These are phyloP conservation scores for Aspergillus mulundensis DNA, from an alignment of 495 filamentous ascomycete species.

Conservation along the genomic window DNA sequence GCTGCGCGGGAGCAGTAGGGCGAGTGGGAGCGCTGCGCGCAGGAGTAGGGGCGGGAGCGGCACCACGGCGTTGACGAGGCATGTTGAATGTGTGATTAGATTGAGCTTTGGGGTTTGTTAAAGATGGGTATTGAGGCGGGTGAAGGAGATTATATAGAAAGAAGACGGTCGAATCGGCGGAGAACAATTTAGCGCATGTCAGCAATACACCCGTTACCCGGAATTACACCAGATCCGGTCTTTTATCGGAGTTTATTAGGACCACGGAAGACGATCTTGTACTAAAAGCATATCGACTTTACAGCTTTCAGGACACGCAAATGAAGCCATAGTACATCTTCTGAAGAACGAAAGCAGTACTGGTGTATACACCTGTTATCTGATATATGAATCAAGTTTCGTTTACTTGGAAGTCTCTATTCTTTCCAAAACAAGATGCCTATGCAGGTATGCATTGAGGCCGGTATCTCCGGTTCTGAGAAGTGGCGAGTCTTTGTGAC, in stretches of 20 bases:
- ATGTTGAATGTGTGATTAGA: constrained; percentile 45
- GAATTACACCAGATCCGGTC: not conserved
- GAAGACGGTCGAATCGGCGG: constrained; percentile 17
- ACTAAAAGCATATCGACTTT: too few species aligned
- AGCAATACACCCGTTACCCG: not conserved
- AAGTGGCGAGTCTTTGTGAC: not conserved
- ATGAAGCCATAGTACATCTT: too few species aligned
- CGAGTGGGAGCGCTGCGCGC: constrained; percentile 61
- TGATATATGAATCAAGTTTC: too few species aligned
- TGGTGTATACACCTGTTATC: too few species aligned
- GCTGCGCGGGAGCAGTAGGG: constrained; percentile 59
- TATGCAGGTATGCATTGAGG: not conserved
- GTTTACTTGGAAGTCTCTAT: too few species aligned
- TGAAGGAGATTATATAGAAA: constrained; percentile 12
- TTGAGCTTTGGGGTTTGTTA: constrained; percentile 1
- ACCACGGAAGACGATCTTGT: too few species aligned
- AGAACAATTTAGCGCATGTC: constrained; percentile 1
- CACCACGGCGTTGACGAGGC: constrained; percentile 74
- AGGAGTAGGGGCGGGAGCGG: constrained; percentile 45
- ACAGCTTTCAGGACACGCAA: too few species aligned
- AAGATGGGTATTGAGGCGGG: constrained; percentile 13
- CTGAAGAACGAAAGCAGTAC: too few species aligned
- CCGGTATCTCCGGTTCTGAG: not conserved
- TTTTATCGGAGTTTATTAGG: too few species aligned
- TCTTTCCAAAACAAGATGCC: not conserved